Conservation (phyloP, 176 grass and related monocot species). For the Ensete ventricosum region DNA sequence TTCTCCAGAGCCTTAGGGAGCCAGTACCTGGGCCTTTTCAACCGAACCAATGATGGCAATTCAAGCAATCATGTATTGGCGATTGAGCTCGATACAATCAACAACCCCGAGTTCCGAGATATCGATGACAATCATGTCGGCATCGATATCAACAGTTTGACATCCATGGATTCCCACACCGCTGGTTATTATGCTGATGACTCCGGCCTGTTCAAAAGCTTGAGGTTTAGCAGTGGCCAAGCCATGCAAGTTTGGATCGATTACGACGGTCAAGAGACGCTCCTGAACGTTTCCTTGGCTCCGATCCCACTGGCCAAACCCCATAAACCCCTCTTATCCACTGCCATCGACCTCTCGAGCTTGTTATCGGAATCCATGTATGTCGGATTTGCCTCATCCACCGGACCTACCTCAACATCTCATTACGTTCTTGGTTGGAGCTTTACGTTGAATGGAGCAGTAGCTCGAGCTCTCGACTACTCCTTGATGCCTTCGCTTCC, state of each 20-base stretch:
- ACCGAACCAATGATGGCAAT: constrained; percentile 2
- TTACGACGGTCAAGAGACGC: not conserved
- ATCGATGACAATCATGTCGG: constrained; percentile 35
- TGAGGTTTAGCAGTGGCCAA: not conserved
- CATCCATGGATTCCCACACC: not conserved
- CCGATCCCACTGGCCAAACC: not conserved
- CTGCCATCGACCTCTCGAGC: not conserved
- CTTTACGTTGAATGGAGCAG: not conserved
- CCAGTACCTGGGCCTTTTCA: constrained; percentile 35
- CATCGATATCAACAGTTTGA: constrained; percentile 15
- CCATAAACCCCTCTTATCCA: not conserved
- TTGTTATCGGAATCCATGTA: not conserved
- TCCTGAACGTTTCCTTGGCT: not conserved
- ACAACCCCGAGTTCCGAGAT: constrained; percentile 24
- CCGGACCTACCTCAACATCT: not conserved
- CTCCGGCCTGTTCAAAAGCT: not conserved
- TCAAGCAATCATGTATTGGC: not conserved
- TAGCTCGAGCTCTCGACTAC: not conserved
- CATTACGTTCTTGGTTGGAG: constrained; percentile 4
- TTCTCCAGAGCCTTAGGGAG: constrained; percentile 22
- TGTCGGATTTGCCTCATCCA: not conserved
- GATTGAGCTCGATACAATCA: constrained; percentile 28
- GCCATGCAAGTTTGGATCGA: constrained; percentile 10
- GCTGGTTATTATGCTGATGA: constrained; percentile 24
- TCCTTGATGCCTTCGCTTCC: constrained; percentile 19